Evolutionary conservation across 176 grass and related monocot species (phyloP), one percentile per base, ranked within the genome.

Genomic region (Tillandsia leiboldiana): DNA sequence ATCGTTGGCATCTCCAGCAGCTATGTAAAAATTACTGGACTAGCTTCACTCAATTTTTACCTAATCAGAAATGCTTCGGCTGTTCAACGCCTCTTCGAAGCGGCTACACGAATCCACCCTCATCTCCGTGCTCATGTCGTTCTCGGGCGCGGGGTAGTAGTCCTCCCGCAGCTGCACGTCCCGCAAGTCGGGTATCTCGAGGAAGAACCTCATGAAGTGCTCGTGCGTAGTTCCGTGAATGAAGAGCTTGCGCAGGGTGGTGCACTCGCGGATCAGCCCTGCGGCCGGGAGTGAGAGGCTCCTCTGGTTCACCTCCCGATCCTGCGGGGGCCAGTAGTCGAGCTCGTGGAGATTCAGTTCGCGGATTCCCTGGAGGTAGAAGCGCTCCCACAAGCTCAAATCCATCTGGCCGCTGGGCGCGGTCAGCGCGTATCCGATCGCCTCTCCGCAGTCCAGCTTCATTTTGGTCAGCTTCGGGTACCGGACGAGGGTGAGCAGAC

Each of bases 301-400:
- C 11, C 95, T 82, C 64, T 99, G 95, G 80, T 94, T 93, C 70
- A 99, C 95, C 11, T 99, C 84, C 80, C 64, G 87, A 78, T 99
- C 95, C 81, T 99, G 95, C 29, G 95, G 95, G 8, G 95, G 95
- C 90, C 90, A 99, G 71, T 99, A 99, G 58, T 99, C 95, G 12
- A 99, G 84, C 56, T 99, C 95, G 74, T 94, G 72, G 58, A 99
- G 82, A 51, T 0, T 10, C 20, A 99, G 80, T 0, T 64, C 84
- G 10, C 77, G 77, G 1, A 99, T 94, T 13, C 90, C 95, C 1
- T 90, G 75, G 64, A 99, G 67, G 63, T 99, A 94, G 72, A 99
- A 90, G 3, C 95, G 80, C 64, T 99, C 95, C 95, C 95, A 99
- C 73, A 78, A 73, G 8, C 88, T 85, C 75, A 99, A 81, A 77